Percentiles rank a stretch among this genome's conserved stretches.
phyloP scores from a whole-genome alignment of 495 filamentous ascomycete species.

The Neurospora sp. region DNA sequence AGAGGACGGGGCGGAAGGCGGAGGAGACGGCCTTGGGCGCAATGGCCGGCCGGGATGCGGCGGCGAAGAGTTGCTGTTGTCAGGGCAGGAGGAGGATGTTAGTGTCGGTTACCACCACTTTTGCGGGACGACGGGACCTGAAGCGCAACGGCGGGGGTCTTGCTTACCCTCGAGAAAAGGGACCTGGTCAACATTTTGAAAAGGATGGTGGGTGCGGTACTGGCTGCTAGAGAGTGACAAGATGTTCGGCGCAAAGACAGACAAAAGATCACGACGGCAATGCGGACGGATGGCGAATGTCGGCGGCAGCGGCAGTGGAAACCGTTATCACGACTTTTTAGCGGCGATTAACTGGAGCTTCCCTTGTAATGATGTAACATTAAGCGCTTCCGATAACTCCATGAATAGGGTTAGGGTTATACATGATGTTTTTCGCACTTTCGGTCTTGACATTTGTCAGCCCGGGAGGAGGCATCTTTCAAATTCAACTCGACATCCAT shows the following conservation, averaged over 20 bases:
- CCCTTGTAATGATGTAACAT: neutral
- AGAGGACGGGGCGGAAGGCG: conserved; percentile 17
- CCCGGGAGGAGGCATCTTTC: neutral
- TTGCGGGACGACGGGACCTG: neutral
- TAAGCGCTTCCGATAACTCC: neutral
- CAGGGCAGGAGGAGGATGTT: neutral
- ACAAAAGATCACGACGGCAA: neutral
- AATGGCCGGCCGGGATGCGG: neutral
- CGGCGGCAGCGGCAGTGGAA: conserved; percentile 1
- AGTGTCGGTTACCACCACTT: neutral
- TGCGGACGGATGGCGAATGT: neutral
- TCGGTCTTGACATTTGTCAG: neutral
- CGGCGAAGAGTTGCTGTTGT: conserved; percentile 11
- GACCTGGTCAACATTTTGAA: conserved; percentile 18
- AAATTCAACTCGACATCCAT: neutral
- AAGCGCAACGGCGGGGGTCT: neutral
- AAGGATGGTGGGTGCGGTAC: neutral
- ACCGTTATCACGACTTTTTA: neutral
- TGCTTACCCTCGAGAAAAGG: conserved; percentile 16
- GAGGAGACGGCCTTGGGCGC: neutral
- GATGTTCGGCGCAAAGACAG: neutral
- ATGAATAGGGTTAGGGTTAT: neutral
- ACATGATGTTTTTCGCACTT: neutral
- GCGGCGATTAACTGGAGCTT: neutral
- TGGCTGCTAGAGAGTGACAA: neutral